These are phyloP conservation scores for Debaryomyces coudertii DNA, from an alignment of 1,139 yeast genomes.

Conservation along the genomic window DNA sequence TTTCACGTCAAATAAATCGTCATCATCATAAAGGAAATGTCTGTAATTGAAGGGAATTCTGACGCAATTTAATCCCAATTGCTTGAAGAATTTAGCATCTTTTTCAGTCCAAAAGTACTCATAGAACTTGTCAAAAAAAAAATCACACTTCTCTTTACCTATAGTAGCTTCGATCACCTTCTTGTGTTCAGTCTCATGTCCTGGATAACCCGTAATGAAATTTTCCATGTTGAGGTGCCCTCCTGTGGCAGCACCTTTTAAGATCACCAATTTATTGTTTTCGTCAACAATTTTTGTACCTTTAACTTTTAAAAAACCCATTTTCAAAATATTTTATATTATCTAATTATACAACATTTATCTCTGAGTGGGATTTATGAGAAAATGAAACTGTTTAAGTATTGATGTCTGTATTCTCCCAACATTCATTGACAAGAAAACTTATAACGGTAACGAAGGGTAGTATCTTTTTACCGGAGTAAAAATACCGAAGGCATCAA, in stretches of 20 bases:
- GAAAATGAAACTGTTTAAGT: neutral
- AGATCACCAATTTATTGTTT: constrained; percentile 34
- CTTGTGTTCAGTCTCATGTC: constrained; percentile 51
- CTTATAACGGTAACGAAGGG: neutral
- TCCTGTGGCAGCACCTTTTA: constrained; percentile 46
- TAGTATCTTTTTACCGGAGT: neutral
- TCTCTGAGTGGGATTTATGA: too few relatives aligned
- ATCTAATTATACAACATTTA: too few relatives aligned
- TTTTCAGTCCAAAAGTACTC: constrained; percentile 51
- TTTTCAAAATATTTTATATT: neutral
- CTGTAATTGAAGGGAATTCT: constrained; percentile 52
- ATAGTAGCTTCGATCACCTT: constrained; percentile 34
- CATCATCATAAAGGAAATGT: constrained; percentile 46
- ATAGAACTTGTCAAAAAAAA: constrained; percentile 48
- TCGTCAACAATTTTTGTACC: constrained; percentile 46
- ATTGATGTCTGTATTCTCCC: neutral
- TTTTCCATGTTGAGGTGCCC: constrained; percentile 55
- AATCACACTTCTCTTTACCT: constrained; percentile 47
- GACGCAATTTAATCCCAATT: constrained; percentile 45
- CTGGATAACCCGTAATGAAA: constrained; percentile 54
- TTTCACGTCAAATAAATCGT: constrained; percentile 40
- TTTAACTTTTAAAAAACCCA: constrained; percentile 17
- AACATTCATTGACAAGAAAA: neutral
- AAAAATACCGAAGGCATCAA: neutral
- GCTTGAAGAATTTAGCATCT: constrained; percentile 45